Evolutionary conservation across 1,284 basidiomycete genomes (phyloP), one percentile per base, ranked within the genome.

Genomic region (Rhodofomes roseus): DNA sequence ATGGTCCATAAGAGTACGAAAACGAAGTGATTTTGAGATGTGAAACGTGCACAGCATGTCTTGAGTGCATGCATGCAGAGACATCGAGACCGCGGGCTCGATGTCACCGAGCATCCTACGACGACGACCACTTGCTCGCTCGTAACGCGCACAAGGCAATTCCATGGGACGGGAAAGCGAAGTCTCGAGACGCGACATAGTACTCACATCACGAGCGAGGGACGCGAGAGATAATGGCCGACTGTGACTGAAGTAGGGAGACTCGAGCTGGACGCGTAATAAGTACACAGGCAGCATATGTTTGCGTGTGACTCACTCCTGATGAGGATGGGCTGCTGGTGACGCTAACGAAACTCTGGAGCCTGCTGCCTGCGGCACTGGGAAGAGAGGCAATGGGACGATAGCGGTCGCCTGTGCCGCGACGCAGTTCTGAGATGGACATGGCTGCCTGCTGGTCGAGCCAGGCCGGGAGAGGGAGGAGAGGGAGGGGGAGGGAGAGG

Each of bases 401-500:
- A 36, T 62, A 62, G 29, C 39, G 54, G 20, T 62, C 58, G 27
- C 48, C 56, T 9, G 40, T 20, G 56, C 55, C 56, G 37, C 46
- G 53, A 41, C n/a, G n/a, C n/a, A 59, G 53, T 53, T 57, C 58
- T 7, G 52, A 56, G 58, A 62, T 31, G 37, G 57, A 59, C 57
- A 59, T 61, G 57, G 40, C 54, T 37, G 60, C 55, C 22, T 59
- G 50, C 31, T 36, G 50, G 50, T n/a, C 40, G 51, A 50, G 60
- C 20, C 46, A 22, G 76, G 9, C 50, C 36, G 39, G 23, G 37
- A 50, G 55, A 59, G 40, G 50, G 40, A 11, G 25, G 48, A 40
- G 77, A 63, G 36, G 79, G 75, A 9, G 79, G 70, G 34, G 77
- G 79, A 75, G 9, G 79, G 71, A 29, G 77, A 5, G 81, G 73